Base-by-base conservation (phyloP, 768 basidiomycete species). In the Tricholoma bakamatsutake region DNA sequence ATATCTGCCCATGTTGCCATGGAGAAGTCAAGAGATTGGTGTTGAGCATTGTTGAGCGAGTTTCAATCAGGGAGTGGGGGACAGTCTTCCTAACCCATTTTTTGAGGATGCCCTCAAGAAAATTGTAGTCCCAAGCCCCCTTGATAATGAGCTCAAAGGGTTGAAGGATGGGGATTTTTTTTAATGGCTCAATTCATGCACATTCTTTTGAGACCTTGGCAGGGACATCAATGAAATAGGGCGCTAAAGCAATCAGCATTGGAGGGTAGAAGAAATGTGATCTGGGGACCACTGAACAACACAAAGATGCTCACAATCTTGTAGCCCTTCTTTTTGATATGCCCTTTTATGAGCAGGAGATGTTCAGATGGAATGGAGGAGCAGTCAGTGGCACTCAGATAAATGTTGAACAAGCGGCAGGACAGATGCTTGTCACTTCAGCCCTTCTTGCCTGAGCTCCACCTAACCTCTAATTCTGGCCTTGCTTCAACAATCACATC, bases 311-410 rank as follows among this genome's bases (percentile, higher is more conserved):
- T 57, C 1, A 43, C 31, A 9, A 57, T 35, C 33, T 52, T 52
- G 43, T 52, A 52, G 11, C 51, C 56, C 40, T 57, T 57, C 21
- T 48, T 52, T 18, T 49, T 35, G 17, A 57, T 53, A 28, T 53
- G 46, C 18, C 9, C 35, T 15, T 39, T 31, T 5, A 53, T 48
- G 52, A 53, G 45, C 3, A 3, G 21, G 21, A 24, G 21, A 24
- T 24, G 21, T 24, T 24, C 21, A 24, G 21, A 3, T 24, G 47
- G 57, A 17, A 57, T 49, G 4, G 21, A 24, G 2, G 21, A 12
- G 4, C 34, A 17, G 21, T 49, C 37, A 31, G 33, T 18, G 1
- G 13, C 35, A 9, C 24, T 43, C 9, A 37, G 52, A 30, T 57
- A 53, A 12, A 57, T 18, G 35, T 49, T 18, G 12, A 57, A 45